These are phyloP conservation scores for Claviceps sp. DNA, from an alignment of 2,329 filamentous ascomycete genomes.

Conservation along the genomic window DNA sequence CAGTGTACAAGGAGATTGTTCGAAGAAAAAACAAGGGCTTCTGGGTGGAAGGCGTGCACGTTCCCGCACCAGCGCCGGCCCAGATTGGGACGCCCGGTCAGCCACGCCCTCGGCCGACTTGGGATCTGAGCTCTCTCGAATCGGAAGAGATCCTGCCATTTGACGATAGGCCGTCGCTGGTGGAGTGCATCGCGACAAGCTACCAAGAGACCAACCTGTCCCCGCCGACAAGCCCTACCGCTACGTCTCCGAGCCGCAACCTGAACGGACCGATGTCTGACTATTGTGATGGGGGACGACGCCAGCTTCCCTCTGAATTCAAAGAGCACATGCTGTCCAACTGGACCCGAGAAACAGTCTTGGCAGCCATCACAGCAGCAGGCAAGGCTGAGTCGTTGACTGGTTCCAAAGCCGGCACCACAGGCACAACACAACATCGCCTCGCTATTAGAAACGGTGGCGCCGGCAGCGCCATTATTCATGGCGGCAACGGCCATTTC, in stretches of 20 bases:
- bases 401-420: constrained; percentile 57
- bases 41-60: constrained; percentile 62
- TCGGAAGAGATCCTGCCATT: constrained; percentile 59
- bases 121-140: constrained; percentile 41
- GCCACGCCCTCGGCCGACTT: constrained; percentile 28
- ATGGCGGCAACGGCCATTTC: constrained; percentile 24
- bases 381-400: constrained; percentile 62
- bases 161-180: constrained; percentile 55
- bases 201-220: constrained; percentile 52
- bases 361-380: constrained; percentile 53
- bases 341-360: constrained; percentile 66
- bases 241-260: constrained; percentile 51
- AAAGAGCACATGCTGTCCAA: constrained; percentile 64
- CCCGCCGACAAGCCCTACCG: constrained; percentile 55
- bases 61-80: constrained; percentile 54
- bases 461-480: constrained; percentile 17
- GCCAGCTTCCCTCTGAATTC: constrained; percentile 51
- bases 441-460: constrained; percentile 37
- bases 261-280: constrained; percentile 49
- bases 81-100: constrained; percentile 43
- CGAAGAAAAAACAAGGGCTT: constrained; percentile 60
- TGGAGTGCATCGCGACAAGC: constrained; percentile 58
- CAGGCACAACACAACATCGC: constrained; percentile 36
- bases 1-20: constrained; percentile 63
- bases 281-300: constrained; percentile 27